Base-by-base conservation (phyloP, 2,329 filamentous ascomycete genomes). In the Pseudocercospora pini-densiflorae region DNA sequence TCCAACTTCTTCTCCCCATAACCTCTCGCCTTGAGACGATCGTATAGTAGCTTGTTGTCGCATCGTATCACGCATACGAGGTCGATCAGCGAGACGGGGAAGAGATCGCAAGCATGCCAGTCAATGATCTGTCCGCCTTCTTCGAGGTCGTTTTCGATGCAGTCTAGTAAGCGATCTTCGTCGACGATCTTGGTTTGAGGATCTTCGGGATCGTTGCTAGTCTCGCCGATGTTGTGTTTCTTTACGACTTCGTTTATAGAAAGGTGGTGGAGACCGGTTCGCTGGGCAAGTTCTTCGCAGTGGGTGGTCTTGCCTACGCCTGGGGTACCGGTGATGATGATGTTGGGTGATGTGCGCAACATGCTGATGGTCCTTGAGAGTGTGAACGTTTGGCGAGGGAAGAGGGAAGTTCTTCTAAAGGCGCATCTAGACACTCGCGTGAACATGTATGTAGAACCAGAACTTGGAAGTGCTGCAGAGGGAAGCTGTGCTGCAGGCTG, bases 91-190 rank as follows among this genome's bases (percentile, higher is more conserved):
- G 91, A 91, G 77, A 91, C 89, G 1, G 95, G 95, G 76, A 98
- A 98, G 23, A 98, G 82, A 75, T 98, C 95, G 82, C 94, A 98
- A 1, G 94, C 94, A 81, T 99, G 95, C 94, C 95, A 99, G 82
- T 99, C 95, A 76, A 99, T 91, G 73, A 99, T 89, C 79, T 89
- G 92, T 21, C 95, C 95, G 64, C 94, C 94, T 21, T 86, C 81
- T 69, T 89, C 86, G 45, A 92, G 86, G 68, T 95, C 90, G 64
- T 92, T 87, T 81, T 98, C 95, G 64, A 99, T 90, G 57, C 91
- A 88, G 77, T 99, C 95, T 23, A 99, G 86, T 33, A 99, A 82
- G 89, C 93, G 73, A 77, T 99, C 95, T 79, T 99, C 95, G 77
- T 99, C 94, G 16, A 99, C 94, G 65, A 98, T 91, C 89, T 92